Conservation (phyloP, 2,329 filamentous ascomycete genomes). For the Colletotrichum magnum region DNA sequence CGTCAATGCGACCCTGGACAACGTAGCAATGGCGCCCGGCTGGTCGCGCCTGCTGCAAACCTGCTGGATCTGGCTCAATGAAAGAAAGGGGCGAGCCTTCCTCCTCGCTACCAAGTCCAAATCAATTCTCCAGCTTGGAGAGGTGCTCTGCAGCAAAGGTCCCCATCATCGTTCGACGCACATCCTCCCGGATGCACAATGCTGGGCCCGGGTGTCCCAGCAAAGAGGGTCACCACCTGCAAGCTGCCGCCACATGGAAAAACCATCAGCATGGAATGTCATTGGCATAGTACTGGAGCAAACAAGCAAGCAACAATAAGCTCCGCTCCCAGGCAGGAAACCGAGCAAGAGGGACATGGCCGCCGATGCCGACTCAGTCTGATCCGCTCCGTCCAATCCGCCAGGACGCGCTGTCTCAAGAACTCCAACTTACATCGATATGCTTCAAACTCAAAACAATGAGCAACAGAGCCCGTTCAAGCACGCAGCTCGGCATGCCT, state of each 20-base stretch:
- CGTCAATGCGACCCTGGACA: conserved; percentile 21
- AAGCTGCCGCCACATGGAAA: conserved; percentile 29
- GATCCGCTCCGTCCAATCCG: conserved; percentile 17
- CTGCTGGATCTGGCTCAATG: conserved; percentile 6
- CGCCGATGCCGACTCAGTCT: conserved; percentile 10
- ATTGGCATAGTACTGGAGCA: conserved; percentile 8
- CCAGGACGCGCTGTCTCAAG: conserved; percentile 10
- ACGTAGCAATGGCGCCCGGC: conserved; percentile 3
- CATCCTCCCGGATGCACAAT: conserved; percentile 20
- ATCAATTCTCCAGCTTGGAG: neutral
- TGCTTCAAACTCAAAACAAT: conserved; percentile 31
- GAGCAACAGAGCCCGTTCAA: neutral
- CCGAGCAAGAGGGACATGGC: neutral
- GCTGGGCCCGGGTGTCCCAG: conserved; percentile 17
- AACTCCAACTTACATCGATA: conserved; percentile 20
- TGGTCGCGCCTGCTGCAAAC: neutral
- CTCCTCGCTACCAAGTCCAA: conserved; percentile 9
- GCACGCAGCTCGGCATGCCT: neutral
- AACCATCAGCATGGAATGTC: conserved; percentile 13
- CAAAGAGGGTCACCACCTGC: conserved; percentile 26
- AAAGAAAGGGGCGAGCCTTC: conserved; percentile 16
- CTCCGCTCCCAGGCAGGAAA: conserved; percentile 6
- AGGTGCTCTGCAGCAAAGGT: conserved; percentile 2
- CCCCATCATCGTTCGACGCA: conserved; percentile 19
- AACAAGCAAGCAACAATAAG: conserved; percentile 9